Percentiles rank a stretch among this genome's conserved stretches.
These are phyloP conservation scores for Dryadomyces quercus-mongolicae DNA, from an alignment of 2,329 filamentous ascomycete species.

Conservation along the genomic window DNA sequence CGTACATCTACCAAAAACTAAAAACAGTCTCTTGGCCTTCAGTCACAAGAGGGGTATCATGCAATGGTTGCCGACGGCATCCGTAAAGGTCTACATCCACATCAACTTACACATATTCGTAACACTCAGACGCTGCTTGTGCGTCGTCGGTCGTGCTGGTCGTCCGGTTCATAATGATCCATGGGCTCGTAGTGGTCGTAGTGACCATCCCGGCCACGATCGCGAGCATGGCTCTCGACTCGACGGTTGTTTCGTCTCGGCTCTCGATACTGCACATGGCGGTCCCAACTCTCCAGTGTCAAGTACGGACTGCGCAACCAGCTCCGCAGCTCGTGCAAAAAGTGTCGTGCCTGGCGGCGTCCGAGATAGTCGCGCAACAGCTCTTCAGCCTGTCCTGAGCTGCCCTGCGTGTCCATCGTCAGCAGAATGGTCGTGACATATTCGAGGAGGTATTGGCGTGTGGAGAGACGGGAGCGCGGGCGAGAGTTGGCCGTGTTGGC, in stretches of 20 bases:
- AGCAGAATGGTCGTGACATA: conserved; percentile 78
- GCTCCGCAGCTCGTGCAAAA: conserved; percentile 73
- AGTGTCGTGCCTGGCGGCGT: conserved; percentile 55
- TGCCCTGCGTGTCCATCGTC: conserved; percentile 69
- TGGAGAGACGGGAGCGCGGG: not conserved
- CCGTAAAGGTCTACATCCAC: too few relatives aligned
- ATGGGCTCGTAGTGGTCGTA: too few relatives aligned
- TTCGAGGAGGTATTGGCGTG: conserved; percentile 64
- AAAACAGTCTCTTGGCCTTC: too few relatives aligned
- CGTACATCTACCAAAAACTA: too few relatives aligned
- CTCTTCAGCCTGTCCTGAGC: conserved; percentile 65
- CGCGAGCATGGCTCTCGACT: not conserved
- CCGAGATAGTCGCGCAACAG: conserved; percentile 71
- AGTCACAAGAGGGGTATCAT: too few relatives aligned
- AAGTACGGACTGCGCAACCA: conserved; percentile 74
- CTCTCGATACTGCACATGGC: conserved; percentile 55
- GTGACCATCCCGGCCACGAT: too few relatives aligned
- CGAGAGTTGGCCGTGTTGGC: conserved; percentile 35
- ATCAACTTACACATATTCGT: too few relatives aligned
- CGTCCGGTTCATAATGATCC: too few relatives aligned
- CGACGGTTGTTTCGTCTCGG: not conserved
- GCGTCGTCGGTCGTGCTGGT: too few relatives aligned
- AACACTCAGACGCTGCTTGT: too few relatives aligned
- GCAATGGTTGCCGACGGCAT: too few relatives aligned
- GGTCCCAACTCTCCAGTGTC: conserved; percentile 67